Conservation (phyloP, 2,329 filamentous ascomycete genomes). For the Aquanectria penicillioides region DNA sequence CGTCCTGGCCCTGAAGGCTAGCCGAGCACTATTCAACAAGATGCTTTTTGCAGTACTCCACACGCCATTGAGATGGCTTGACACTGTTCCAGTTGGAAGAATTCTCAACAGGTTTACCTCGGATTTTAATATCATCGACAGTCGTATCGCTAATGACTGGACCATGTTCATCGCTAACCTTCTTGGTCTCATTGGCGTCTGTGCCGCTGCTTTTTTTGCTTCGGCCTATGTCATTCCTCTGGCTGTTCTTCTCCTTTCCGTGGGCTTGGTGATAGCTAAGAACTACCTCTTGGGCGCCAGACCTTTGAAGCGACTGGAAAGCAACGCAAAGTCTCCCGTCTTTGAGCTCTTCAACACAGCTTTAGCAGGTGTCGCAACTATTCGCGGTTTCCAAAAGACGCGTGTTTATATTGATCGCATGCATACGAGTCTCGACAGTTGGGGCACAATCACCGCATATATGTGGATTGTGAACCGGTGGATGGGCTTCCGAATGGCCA, state of each 20-base stretch:
- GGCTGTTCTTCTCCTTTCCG: constrained; percentile 64
- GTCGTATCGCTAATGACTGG: constrained; percentile 70
- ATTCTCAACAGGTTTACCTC: constrained; percentile 82
- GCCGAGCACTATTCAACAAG: constrained; percentile 72
- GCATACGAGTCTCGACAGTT: constrained; percentile 75
- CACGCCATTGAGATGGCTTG: constrained; percentile 81
- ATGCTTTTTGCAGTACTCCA: constrained; percentile 75
- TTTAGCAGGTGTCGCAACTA: constrained; percentile 77
- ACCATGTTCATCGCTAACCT: constrained; percentile 68
- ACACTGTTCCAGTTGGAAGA: constrained; percentile 80
- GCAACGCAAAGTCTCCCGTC: constrained; percentile 79
- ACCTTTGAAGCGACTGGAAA: constrained; percentile 81
- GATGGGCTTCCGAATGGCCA: constrained; percentile 77
- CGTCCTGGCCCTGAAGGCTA: constrained; percentile 73
- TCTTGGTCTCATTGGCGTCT: constrained; percentile 71
- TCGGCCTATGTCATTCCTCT: constrained; percentile 73
- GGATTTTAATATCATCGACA: constrained; percentile 81
- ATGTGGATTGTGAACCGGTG: constrained; percentile 80
- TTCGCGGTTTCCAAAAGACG: constrained; percentile 78
- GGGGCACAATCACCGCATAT: constrained; percentile 72
- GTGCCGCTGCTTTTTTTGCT: constrained; percentile 74
- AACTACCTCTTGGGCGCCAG: constrained; percentile 76
- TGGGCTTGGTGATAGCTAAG: constrained; percentile 67
- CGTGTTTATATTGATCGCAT: constrained; percentile 75
- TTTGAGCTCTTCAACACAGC: constrained; percentile 83